Percentiles rank a stretch among this genome's conserved stretches.
Evolutionary conservation across 129 eudicot species (phyloP).

Genomic region (Lactuca saligna): DNA sequence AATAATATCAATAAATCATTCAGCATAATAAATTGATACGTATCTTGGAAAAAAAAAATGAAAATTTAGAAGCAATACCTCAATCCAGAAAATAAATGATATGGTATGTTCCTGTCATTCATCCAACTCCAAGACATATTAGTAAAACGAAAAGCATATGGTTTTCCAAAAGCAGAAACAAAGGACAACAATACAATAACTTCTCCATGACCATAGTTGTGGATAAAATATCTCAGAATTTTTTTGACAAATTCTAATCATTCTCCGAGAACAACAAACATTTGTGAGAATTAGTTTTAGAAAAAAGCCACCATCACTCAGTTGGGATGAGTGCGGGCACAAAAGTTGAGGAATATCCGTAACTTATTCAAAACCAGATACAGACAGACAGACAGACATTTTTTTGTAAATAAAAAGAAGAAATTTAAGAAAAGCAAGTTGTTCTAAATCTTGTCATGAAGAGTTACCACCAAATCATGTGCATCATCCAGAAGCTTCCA

Average conservation of each 20-base stretch:
- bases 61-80: no score
- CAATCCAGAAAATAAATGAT: no score
- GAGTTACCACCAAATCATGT: constrained; percentile 76
- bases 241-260: no score
- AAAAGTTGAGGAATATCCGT: constrained; percentile 19
- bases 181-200: no score
- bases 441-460: constrained; percentile 67
- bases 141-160: no score
- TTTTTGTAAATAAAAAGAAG: not conserved
- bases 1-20: no score
- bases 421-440: not conserved
- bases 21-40: no score
- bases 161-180: no score
- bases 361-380: constrained; percentile 26
- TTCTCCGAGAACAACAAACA: not conserved
- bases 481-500: constrained; percentile 91
- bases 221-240: no score
- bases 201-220: not conserved
- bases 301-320: constrained; percentile 38
- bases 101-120: no score
- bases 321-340: constrained; percentile 30
- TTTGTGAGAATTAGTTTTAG: constrained; percentile 21
- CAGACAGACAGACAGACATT: not conserved
- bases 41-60: no score
- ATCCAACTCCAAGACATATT: no score